These are phyloP conservation scores for Populus davidiana DNA, from an alignment of 345 rosid genomes.

Conservation along the genomic window DNA sequence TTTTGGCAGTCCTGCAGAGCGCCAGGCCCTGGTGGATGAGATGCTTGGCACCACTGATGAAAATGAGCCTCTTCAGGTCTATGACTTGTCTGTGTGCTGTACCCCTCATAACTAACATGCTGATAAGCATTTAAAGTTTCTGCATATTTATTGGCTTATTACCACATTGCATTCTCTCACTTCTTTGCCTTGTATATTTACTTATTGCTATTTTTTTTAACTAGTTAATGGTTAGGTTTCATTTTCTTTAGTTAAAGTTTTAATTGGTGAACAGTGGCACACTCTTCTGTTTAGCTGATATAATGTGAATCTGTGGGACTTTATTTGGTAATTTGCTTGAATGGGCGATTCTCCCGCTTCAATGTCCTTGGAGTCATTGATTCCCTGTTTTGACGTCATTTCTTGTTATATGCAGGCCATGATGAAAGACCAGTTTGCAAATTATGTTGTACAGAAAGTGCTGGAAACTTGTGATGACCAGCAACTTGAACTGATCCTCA, in stretches of 20 bases:
- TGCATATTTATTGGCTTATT: background rate
- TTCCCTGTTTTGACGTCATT: background rate
- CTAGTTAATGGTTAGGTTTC: background rate
- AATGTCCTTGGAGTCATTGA: background rate
- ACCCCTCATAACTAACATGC: background rate
- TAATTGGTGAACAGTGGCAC: background rate
- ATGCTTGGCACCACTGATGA: constrained; percentile 98
- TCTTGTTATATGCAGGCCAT: constrained; percentile 53
- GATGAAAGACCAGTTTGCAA: constrained; percentile 99
- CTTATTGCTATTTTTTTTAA: background rate
- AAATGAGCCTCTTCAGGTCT: constrained; percentile 98
- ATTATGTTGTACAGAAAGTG: constrained; percentile 97
- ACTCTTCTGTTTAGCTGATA: background rate
- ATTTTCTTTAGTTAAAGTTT: background rate
- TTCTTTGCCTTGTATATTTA: background rate
- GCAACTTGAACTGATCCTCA: constrained; percentile 76
- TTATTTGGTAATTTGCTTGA: background rate
- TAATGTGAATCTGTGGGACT: background rate
- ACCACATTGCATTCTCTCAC: background rate
- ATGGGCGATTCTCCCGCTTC: background rate
- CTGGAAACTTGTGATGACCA: constrained; percentile 94
- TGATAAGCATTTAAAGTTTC: constrained; percentile 1
- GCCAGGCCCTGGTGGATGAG: constrained; percentile 77
- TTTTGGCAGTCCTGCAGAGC: constrained; percentile 72
- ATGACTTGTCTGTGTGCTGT: background rate